Conservation (phyloP, 2,329 filamentous ascomycete species). For the Clarireedia homoeocarpa region DNA sequence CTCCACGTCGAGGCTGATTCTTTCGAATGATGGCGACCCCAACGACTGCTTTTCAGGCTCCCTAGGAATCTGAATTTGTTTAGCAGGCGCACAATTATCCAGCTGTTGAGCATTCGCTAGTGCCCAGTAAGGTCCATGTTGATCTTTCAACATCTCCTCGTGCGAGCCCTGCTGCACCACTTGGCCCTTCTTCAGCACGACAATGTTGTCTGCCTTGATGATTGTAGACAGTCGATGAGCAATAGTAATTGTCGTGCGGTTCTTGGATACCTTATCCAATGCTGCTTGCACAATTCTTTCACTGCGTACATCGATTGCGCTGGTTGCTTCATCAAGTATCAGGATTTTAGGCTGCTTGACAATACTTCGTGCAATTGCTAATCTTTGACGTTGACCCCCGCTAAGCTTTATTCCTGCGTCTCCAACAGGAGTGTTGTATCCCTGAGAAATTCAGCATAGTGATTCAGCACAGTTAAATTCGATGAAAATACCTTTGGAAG, state of each 20-base stretch:
- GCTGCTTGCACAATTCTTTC: constrained; percentile 86
- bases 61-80: neutral
- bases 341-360: constrained; percentile 50
- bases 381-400: constrained; percentile 71
- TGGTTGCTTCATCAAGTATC: constrained; percentile 54
- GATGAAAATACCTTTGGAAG: constrained; percentile 35
- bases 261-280: constrained; percentile 70
- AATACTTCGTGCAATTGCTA: constrained; percentile 54
- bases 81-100: neutral
- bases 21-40: neutral
- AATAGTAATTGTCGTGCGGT: constrained; percentile 87
- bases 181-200: constrained; percentile 66
- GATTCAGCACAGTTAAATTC: neutral
- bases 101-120: constrained; percentile 58
- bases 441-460: constrained; percentile 25
- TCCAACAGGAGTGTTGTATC: constrained; percentile 66
- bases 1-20: neutral
- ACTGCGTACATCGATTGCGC: constrained; percentile 71
- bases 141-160: constrained; percentile 49
- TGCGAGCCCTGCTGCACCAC: constrained; percentile 73
- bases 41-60: neutral
- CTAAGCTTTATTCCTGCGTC: constrained; percentile 69
- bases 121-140: constrained; percentile 56
- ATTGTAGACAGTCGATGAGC: constrained; percentile 85
- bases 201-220: constrained; percentile 81